Conservation (phyloP, 2,329 filamentous ascomycete genomes). For the Fusarium multiceps region DNA sequence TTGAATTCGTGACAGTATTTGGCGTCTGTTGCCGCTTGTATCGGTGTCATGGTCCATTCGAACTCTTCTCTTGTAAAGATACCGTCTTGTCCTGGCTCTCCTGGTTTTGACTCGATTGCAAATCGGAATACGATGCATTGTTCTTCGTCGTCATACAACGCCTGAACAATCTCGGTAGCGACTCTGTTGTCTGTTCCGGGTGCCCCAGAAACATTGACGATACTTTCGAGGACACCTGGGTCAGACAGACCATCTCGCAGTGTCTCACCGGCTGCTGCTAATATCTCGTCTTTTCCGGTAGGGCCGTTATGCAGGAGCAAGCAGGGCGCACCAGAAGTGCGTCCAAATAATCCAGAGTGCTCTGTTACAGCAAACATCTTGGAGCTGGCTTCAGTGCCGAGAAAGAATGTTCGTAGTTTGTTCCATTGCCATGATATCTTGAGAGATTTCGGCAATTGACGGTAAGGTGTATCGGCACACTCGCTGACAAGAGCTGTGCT, state of each 20-base stretch:
- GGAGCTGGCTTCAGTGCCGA: conserved; percentile 26
- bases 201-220: conserved; percentile 30
- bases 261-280: conserved; percentile 32
- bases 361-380: conserved; percentile 38
- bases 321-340: conserved; percentile 25
- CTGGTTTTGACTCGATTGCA: conserved; percentile 30
- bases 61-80: conserved; percentile 30
- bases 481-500: conserved; percentile 37
- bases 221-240: conserved; percentile 25
- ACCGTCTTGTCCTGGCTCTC: conserved; percentile 16
- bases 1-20: conserved; percentile 37
- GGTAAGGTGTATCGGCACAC: conserved; percentile 27
- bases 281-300: conserved; percentile 28
- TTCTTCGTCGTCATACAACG: conserved; percentile 26
- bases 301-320: conserved; percentile 33
- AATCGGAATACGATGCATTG: conserved; percentile 30
- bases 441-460: conserved; percentile 20
- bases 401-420: conserved; percentile 33
- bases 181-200: conserved; percentile 26
- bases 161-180: conserved; percentile 31
- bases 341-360: conserved; percentile 30
- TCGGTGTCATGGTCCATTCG: conserved; percentile 33
- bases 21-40: conserved; percentile 19
- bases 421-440: conserved; percentile 40
- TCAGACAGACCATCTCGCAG: conserved; percentile 24